These are phyloP conservation scores for Haplosporangium sp. DNA, from an alignment of 371 early-diverging fungal genomes.

Conservation along the genomic window DNA sequence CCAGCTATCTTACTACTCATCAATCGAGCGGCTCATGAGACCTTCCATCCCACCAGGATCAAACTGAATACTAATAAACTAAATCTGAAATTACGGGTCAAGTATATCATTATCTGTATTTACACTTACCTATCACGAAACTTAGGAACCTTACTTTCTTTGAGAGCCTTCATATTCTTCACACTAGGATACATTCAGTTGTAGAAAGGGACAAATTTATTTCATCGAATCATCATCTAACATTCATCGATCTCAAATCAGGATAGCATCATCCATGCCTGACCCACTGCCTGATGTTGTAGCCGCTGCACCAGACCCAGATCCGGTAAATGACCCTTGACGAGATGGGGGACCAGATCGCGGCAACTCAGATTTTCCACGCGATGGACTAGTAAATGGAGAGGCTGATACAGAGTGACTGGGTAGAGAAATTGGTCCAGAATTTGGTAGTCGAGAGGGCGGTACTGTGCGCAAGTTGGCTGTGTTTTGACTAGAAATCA, in stretches of 20 bases:
- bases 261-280: conserved; percentile 37
- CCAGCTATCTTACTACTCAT: no score
- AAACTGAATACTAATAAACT: no score
- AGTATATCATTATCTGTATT: no score
- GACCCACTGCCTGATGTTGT: conserved; percentile 21
- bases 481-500: neutral
- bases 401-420: neutral
- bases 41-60: no score
- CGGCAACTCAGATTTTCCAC: conserved; percentile 10
- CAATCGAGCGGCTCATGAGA: no score
- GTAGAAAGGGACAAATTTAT: no score
- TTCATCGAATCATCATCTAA: neutral
- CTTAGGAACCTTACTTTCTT: no score
- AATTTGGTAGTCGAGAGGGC: neutral
- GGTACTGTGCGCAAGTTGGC: neutral
- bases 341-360: conserved; percentile 3
- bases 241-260: conserved; percentile 13
- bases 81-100: no score
- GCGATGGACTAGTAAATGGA: neutral
- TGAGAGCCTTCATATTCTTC: no score
- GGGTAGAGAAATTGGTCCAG: neutral
- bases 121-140: no score
- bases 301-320: conserved; percentile 1
- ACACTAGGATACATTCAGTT: no score
- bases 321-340: neutral